These are phyloP conservation scores for Candida anglica DNA, from an alignment of 805 yeast genomes.

Conservation along the genomic window DNA sequence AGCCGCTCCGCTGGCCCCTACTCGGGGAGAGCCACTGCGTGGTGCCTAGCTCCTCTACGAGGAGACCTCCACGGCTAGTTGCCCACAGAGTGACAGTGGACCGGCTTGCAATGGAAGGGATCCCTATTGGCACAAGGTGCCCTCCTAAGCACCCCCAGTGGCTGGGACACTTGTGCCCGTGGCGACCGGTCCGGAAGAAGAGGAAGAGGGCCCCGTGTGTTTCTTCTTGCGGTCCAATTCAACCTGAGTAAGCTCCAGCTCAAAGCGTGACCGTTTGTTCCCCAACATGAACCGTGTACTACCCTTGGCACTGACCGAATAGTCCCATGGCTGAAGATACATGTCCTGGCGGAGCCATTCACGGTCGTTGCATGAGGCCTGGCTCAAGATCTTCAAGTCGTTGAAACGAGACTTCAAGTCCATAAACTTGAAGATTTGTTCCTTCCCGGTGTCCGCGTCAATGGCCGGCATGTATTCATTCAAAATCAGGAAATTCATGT, in stretches of 20 bases:
- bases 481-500: constrained; percentile 48
- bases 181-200: too few species aligned
- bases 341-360: constrained; percentile 38
- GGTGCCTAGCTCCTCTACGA: too few species aligned
- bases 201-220: too few species aligned
- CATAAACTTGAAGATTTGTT: constrained; percentile 44
- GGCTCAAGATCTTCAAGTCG: constrained; percentile 32
- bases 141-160: too few species aligned
- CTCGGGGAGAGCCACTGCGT: too few species aligned
- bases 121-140: too few species aligned
- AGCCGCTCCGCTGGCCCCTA: too few species aligned
- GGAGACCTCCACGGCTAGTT: too few species aligned
- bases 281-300: constrained; percentile 50
- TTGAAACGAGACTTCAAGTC: constrained; percentile 40
- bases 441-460: constrained; percentile 37
- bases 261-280: constrained; percentile 44
- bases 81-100: too few species aligned
- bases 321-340: constrained; percentile 45
- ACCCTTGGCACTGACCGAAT: constrained; percentile 33
- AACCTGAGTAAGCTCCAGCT: constrained; percentile 26
- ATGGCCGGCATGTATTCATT: constrained; percentile 38
- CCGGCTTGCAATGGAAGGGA: too few species aligned
- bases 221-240: too few species aligned
- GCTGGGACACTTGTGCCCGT: too few species aligned
- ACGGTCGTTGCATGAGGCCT: constrained; percentile 19